phyloP scores from a whole-genome alignment of 129 eudicot genomes.

The Deinandra increscens region DNA sequence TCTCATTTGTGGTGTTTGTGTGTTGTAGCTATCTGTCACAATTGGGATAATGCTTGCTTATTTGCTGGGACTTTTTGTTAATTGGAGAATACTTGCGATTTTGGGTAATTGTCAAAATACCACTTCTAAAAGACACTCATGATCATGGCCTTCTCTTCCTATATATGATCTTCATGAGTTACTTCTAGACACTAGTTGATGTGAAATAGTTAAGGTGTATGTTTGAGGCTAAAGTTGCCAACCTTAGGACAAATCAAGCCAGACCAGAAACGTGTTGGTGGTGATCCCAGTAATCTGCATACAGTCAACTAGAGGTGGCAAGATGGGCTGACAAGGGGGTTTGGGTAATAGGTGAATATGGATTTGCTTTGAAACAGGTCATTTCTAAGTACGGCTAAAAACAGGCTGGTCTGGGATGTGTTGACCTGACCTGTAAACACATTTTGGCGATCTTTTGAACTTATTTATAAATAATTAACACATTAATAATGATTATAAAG shows the following conservation, averaged over 20 bases:
- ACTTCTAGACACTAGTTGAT: not conserved
- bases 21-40: conserved; percentile 79
- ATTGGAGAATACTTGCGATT: conserved; percentile 90
- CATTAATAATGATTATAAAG: not conserved
- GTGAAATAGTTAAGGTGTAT: not conserved
- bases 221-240: not conserved
- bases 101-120: conserved; percentile 47
- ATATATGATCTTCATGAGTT: not conserved
- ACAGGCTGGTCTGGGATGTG: not conserved
- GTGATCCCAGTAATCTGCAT: not conserved
- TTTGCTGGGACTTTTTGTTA: conserved; percentile 76
- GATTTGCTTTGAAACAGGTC: not conserved
- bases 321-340: not conserved
- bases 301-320: not conserved
- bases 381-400: not conserved
- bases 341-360: not conserved
- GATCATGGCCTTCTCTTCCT: not conserved
- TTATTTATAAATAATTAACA: not conserved
- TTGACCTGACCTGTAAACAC: not conserved
- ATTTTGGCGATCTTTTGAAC: not conserved
- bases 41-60: conserved; percentile 90
- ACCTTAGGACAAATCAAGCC: not conserved
- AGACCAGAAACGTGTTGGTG: not conserved
- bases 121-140: not conserved
- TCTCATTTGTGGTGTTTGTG: conserved; percentile 14